A percentile compares a stretch with the other conserved stretches of the same genome.
phyloP scores from a whole-genome alignment of 1,284 basidiomycete genomes.

The Malassezia sympodialis region DNA sequence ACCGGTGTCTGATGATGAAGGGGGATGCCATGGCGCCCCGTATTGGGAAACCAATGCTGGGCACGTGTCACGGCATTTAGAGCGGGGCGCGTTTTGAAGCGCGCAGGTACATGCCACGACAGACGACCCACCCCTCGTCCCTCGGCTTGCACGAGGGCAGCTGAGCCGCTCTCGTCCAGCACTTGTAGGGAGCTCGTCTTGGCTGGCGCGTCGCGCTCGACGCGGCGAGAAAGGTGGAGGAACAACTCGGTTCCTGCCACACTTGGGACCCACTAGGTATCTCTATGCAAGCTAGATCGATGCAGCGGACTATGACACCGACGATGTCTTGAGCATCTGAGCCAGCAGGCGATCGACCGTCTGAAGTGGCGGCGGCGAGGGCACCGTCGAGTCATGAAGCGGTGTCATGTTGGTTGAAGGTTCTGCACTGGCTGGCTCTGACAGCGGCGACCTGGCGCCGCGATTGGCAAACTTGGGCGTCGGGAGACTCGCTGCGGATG shows the following conservation, averaged over 20 bases:
- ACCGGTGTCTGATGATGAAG: background rate
- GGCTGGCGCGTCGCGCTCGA: background rate
- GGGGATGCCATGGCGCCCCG: background rate
- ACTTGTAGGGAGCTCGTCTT: conserved; percentile 10
- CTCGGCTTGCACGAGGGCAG: background rate
- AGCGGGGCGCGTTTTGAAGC: background rate
- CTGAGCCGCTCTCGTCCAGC: conserved; percentile 11
- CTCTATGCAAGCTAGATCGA: background rate
- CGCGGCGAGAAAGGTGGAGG: background rate
- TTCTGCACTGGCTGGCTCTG: background rate
- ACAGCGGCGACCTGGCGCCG: background rate
- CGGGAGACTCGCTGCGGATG: conserved; percentile 11
- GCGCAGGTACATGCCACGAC: conserved; percentile 7
- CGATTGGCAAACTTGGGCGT: conserved; percentile 7
- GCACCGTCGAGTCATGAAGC: background rate
- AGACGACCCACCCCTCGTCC: background rate
- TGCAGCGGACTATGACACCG: background rate
- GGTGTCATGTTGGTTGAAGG: background rate
- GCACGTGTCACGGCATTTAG: background rate
- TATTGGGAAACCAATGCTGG: conserved; percentile 1
- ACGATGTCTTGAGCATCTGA: conserved; percentile 2
- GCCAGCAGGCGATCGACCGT: conserved; percentile 13
- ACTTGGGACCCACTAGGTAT: background rate
- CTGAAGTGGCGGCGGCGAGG: background rate
- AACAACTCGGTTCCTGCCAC: background rate